Evolutionary conservation across 345 rosid species (phyloP), one percentile per base, ranked within the genome.

Genomic region (Brassica cretica): DNA sequence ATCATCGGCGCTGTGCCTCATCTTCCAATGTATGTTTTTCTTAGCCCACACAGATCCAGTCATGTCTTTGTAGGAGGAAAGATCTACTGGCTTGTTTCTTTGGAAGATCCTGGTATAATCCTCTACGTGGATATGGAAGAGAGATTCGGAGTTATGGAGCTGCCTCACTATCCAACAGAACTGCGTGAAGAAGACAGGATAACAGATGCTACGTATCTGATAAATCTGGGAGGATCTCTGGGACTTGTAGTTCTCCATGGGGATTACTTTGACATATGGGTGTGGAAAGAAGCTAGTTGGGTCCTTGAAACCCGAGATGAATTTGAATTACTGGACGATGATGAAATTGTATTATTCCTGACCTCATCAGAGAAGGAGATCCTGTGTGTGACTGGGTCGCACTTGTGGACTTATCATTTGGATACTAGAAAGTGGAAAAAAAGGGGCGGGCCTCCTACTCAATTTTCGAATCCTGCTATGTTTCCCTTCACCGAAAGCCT

Each of bases 81-180:
- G 5, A 33, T 84, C 0, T 76, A 79, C 37, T 84, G 85, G 87
- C 69, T 84, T 8, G 33, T 63, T 55, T 73, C 72, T 27, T 79
- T 77, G 8, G 70, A 70, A 0, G 76, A 41, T 12, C 64, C 35
- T 6, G 68, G 37, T 4, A 1, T 1, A 18, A 69, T 82, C 39
- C 83, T 79, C 7, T 67, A 64, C 3, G 58, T 74, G 5, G 78
- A 73, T 68, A 11, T 18, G 37, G 70, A 74, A 51, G 82, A 44
- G 46, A 73, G 8, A 2, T 73, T 62, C 3, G 0, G 11, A 1
- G 60, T 60, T 5, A 7, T 79, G 0, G 2, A 18, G 32, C 39
- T 79, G 65, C 82, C 82, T 33, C 0, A 3, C 1, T 72, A 78
- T 24, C 0, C 16, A 5, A 5, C 7, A 12, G 9, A 61, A 0